Evolutionary conservation across 2,329 filamentous ascomycete genomes (phyloP).

Genomic region (Aureobasidium namibiae): DNA sequence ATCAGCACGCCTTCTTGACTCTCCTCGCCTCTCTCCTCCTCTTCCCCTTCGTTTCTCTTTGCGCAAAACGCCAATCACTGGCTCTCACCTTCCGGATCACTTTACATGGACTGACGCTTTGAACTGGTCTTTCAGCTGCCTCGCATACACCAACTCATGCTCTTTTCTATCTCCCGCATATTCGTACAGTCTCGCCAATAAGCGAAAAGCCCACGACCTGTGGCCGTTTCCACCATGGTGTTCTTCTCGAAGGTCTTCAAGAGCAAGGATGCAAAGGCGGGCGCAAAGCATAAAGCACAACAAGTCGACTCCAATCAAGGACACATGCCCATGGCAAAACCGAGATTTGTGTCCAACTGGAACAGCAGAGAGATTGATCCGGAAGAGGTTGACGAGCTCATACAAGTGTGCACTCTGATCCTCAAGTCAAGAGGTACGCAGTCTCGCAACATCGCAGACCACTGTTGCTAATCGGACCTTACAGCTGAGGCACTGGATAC

Average conservation of each 20-base stretch:
- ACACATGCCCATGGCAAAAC: conserved; percentile 54
- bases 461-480: conserved; percentile 9
- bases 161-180: not conserved
- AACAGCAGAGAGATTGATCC: conserved; percentile 71
- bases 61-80: not conserved
- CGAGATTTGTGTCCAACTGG: conserved; percentile 80
- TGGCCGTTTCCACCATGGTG: conserved; percentile 34
- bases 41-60: not conserved
- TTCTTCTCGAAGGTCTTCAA: conserved; percentile 60
- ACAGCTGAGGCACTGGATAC: conserved; percentile 64
- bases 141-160: not conserved
- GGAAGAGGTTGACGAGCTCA: conserved; percentile 82
- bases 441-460: not conserved
- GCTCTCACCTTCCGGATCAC: not conserved
- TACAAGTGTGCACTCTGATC: conserved; percentile 78
- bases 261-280: conserved; percentile 62
- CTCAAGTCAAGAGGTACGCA: conserved; percentile 84
- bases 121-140: not conserved
- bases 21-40: not conserved
- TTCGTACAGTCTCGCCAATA: not conserved
- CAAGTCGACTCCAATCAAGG: conserved; percentile 43
- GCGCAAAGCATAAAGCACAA: conserved; percentile 46
- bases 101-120: not conserved
- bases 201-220: not conserved
- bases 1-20: not conserved